These are phyloP conservation scores for Trichoderma asperelloides DNA, from an alignment of 495 filamentous ascomycete species.

Conservation along the genomic window DNA sequence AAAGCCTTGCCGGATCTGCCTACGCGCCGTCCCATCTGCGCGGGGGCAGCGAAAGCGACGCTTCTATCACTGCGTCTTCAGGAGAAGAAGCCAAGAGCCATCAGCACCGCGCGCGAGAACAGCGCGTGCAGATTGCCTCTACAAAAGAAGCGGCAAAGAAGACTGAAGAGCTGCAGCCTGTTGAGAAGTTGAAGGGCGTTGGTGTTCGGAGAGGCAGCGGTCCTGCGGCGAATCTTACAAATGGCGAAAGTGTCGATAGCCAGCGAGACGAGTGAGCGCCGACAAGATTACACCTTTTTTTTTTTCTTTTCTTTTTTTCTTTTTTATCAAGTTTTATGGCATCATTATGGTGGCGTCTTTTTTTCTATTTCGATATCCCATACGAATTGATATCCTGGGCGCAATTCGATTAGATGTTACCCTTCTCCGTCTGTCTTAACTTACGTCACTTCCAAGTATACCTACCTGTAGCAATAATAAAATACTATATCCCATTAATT, in stretches of 20 bases:
- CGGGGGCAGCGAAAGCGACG: constrained; percentile 22
- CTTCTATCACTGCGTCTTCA: constrained; percentile 17
- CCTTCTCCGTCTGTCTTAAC: too few species aligned
- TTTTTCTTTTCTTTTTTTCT: too few species aligned
- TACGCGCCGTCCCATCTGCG: not conserved
- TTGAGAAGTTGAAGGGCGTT: constrained; percentile 16
- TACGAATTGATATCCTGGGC: too few species aligned
- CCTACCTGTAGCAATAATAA: not conserved
- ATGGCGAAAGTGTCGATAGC: constrained; percentile 19
- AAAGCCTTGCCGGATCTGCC: constrained; percentile 22
- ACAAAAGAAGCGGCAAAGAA: not conserved
- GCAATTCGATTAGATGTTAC: too few species aligned
- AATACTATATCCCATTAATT: not conserved
- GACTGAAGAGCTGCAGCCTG: constrained; percentile 10
- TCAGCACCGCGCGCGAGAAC: constrained; percentile 11
- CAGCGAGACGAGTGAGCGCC: constrained; percentile 13
- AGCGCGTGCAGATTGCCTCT: constrained; percentile 4
- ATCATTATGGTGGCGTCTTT: not conserved
- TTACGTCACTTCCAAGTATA: not conserved
- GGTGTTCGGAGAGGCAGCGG: constrained; percentile 16
- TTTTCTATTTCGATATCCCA: not conserved
- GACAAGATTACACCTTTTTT: too few species aligned
- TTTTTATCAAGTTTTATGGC: not conserved
- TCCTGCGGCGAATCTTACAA: constrained; percentile 15
- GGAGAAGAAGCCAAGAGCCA: constrained; percentile 9